Percentiles rank a stretch among this genome's conserved stretches.
Conservation (phyloP, 306 rosid genomes). For the Clitoria ternatea region DNA sequence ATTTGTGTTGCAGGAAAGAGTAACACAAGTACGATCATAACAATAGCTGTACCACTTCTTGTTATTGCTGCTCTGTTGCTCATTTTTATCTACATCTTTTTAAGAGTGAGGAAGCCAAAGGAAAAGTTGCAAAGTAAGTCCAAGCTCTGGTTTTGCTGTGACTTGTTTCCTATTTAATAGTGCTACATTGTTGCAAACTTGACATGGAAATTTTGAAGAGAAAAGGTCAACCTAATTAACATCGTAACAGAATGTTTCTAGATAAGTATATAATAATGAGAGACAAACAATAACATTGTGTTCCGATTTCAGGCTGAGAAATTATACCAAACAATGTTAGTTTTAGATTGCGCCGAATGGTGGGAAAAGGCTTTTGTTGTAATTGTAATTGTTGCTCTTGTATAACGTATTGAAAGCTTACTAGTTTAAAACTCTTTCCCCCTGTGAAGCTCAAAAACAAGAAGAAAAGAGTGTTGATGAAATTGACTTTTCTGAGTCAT, state of each 20-base stretch:
- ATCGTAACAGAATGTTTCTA: neutral
- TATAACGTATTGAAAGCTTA: neutral
- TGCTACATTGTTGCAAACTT: neutral
- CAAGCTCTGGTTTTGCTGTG: neutral
- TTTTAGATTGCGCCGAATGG: neutral
- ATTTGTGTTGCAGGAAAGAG: constrained; percentile 37
- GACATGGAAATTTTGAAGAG: neutral
- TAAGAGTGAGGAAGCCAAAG: constrained; percentile 14
- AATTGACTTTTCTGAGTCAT: neutral
- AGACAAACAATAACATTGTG: neutral
- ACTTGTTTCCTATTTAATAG: neutral
- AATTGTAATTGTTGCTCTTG: neutral
- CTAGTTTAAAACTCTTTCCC: neutral
- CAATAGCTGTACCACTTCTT: constrained; percentile 16
- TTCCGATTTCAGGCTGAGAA: neutral
- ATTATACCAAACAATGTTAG: neutral
- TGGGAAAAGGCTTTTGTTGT: neutral
- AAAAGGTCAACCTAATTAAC: neutral
- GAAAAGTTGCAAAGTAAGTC: constrained; percentile 14
- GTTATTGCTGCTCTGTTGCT: constrained; percentile 17
- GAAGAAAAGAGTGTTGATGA: neutral
- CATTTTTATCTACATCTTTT: constrained; percentile 8
- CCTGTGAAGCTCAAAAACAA: neutral
- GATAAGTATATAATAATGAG: neutral
- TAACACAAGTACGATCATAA: neutral